phyloP scores from a whole-genome alignment of 2,329 filamentous ascomycete species.

The Xenoacremonium recifei region DNA sequence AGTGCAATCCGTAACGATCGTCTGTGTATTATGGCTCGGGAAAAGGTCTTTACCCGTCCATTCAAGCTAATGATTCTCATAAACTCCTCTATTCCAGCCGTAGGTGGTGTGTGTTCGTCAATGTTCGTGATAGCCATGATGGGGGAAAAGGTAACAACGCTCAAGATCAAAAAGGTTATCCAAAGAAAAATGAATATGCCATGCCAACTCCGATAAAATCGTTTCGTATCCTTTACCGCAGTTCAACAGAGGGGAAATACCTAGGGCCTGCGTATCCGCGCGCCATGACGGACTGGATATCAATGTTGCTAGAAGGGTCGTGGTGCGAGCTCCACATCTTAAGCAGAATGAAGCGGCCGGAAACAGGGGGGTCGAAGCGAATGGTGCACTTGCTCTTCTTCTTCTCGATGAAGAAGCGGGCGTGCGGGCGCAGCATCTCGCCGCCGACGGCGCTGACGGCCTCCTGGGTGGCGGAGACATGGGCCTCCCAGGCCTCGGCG shows the following conservation, averaged over 20 bases:
- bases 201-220: no score
- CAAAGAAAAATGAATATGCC: no score
- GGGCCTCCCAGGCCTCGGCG: conserved; percentile 42
- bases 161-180: no score
- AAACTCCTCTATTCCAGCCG: no score
- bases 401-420: conserved; percentile 79
- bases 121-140: no score
- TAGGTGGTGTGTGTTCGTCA: no score
- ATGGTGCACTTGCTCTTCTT: conserved; percentile 84
- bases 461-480: conserved; percentile 55
- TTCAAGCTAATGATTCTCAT: no score
- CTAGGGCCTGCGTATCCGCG: conserved; percentile 83
- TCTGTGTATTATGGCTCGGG: no score
- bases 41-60: no score
- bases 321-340: conserved; percentile 85
- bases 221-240: conserved; percentile 51
- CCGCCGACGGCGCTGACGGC: conserved; percentile 56
- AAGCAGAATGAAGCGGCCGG: conserved; percentile 78
- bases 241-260: conserved; percentile 71
- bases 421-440: conserved; percentile 68
- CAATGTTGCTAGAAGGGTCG: conserved; percentile 69
- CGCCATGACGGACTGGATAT: conserved; percentile 82
- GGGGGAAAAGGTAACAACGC: no score
- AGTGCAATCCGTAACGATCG: no score
- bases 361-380: conserved; percentile 78